Percentiles rank a stretch among this genome's conserved stretches.
Conservation (phyloP, 1,284 basidiomycete species). For the Apiotrichum sp. region DNA sequence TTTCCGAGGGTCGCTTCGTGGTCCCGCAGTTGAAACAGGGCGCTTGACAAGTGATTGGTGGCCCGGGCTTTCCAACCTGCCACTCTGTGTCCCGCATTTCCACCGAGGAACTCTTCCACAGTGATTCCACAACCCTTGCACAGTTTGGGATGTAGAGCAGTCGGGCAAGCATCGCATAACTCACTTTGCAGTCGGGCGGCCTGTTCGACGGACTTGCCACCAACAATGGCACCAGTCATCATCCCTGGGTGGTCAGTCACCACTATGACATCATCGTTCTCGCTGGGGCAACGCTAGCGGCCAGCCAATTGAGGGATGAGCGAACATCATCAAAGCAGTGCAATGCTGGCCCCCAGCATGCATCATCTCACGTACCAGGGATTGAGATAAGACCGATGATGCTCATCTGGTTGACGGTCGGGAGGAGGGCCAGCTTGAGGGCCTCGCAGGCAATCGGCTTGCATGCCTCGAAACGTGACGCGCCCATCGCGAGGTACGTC, state of each 20-base stretch:
- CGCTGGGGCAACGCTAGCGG: too few relatives aligned
- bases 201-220: slow-evolving; percentile 72
- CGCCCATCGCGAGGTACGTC: slow-evolving; percentile 74
- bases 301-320: too few relatives aligned
- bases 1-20: too few relatives aligned
- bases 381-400: slow-evolving; percentile 68
- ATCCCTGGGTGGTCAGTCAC: slow-evolving; percentile 51
- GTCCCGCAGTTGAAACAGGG: too few relatives aligned
- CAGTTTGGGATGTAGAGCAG: too few relatives aligned
- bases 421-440: slow-evolving; percentile 68
- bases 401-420: slow-evolving; percentile 78
- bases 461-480: slow-evolving; percentile 68
- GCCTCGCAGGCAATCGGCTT: slow-evolving; percentile 68
- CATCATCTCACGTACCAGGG: slow-evolving; percentile 49
- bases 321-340: too few relatives aligned
- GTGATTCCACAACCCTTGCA: too few relatives aligned
- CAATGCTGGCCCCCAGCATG: background rate
- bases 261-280: background rate
- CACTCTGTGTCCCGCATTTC: too few relatives aligned
- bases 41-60: too few relatives aligned
- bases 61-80: too few relatives aligned
- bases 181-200: slow-evolving; percentile 69
- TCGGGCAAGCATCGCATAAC: slow-evolving; percentile 10
- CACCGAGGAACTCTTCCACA: too few relatives aligned
- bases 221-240: slow-evolving; percentile 85